phyloP scores from a whole-genome alignment of 2,329 filamentous ascomycete genomes.

The Fusarium sacchari region DNA sequence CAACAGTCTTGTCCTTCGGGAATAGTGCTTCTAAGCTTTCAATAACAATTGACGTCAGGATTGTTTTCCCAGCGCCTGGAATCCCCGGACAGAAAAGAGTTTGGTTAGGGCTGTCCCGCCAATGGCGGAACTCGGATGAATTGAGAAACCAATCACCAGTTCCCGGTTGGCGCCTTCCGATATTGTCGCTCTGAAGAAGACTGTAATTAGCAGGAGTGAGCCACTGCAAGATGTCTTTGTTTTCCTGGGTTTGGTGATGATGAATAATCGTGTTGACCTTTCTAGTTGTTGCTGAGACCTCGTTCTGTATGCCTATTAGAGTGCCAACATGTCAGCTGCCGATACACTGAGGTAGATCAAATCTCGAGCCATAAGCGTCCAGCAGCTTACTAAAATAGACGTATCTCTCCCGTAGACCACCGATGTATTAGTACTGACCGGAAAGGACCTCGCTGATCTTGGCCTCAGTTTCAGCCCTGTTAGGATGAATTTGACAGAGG shows the following conservation, averaged over 20 bases:
- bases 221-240: constrained; percentile 49
- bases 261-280: background rate
- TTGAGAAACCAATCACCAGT: background rate
- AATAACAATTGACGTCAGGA: background rate
- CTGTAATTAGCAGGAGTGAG: constrained; percentile 49
- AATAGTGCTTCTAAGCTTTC: background rate
- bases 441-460: background rate
- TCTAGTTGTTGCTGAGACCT: background rate
- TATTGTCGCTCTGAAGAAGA: constrained; percentile 51
- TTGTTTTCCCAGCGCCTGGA: background rate
- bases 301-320: background rate
- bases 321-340: too few relatives aligned
- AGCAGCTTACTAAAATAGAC: too few relatives aligned
- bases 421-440: too few relatives aligned
- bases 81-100: background rate
- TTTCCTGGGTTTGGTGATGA: background rate
- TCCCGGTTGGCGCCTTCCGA: constrained; percentile 42
- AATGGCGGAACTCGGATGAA: background rate
- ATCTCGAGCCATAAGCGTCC: too few relatives aligned
- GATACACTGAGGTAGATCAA: too few relatives aligned
- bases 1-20: fast-evolving
- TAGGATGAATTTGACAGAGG: background rate
- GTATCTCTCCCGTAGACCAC: too few relatives aligned
- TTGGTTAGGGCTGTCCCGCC: background rate
- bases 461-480: background rate